Conservation (phyloP, 139 green algal genomes). For the Auxenochlorella pyrenoidosa region DNA sequence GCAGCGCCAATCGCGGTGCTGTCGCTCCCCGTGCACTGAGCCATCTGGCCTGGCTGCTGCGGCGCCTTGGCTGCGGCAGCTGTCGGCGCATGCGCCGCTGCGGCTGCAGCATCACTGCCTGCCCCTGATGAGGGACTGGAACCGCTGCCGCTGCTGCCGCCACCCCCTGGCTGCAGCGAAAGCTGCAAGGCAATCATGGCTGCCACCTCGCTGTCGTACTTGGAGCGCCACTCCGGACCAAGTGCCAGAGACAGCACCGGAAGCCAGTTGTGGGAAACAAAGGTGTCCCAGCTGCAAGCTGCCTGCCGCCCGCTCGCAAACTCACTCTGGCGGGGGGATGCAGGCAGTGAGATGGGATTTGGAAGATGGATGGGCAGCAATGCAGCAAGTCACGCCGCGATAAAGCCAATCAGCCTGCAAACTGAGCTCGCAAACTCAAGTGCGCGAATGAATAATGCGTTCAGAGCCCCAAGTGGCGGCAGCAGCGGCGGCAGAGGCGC, state of each 20-base stretch:
- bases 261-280: conserved; percentile 45
- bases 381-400: too few relatives aligned
- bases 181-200: conserved; percentile 40
- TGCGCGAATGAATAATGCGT: too few relatives aligned
- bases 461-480: neutral
- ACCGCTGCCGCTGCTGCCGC: neutral
- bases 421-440: too few relatives aligned
- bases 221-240: conserved; percentile 18
- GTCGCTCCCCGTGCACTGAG: neutral
- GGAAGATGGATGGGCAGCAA: neutral
- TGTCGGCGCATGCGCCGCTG: neutral
- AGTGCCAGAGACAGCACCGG: conserved; percentile 36
- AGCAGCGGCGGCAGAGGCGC: neutral
- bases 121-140: neutral
- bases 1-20: neutral
- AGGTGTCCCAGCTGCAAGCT: conserved; percentile 26
- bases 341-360: neutral
- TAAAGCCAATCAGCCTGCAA: too few relatives aligned
- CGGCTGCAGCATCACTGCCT: neutral
- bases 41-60: neutral
- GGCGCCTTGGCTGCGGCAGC: neutral
- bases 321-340: neutral
- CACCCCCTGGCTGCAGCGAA: conserved; percentile 7
- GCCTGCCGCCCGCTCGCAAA: neutral
- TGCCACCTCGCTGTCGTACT: conserved; percentile 40